Evolutionary conservation across 176 grass and related monocot species (phyloP).

Genomic region (Ampelocalamus luodianensis): DNA sequence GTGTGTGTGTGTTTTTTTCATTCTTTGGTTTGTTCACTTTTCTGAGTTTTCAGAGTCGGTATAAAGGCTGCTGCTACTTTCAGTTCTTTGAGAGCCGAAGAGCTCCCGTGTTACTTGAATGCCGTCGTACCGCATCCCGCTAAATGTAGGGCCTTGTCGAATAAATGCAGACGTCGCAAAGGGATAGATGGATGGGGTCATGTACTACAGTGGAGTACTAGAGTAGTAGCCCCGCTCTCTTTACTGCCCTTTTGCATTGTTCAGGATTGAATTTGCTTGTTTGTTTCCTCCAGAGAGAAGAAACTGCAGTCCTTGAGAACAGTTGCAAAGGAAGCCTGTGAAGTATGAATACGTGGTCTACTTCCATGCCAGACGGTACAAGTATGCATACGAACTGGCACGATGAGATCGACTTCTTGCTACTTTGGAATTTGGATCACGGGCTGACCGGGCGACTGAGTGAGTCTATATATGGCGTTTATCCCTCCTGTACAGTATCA

Average conservation of each 20-base stretch:
- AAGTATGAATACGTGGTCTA: too few species aligned
- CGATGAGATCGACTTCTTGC: too few species aligned
- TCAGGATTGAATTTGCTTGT: neutral
- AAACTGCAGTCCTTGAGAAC: too few species aligned
- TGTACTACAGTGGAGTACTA: neutral
- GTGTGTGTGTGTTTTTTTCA: neutral
- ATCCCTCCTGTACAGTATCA: too few species aligned
- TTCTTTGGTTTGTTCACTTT: neutral
- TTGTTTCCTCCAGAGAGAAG: neutral
- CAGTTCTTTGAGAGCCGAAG: neutral
- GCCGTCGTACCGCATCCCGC: neutral
- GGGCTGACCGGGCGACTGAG: too few species aligned
- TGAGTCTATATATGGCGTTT: too few species aligned
- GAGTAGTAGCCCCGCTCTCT: neutral
- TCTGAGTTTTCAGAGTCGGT: neutral
- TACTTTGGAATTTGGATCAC: too few species aligned
- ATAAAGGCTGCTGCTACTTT: neutral
- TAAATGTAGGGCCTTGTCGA: constrained; percentile 4
- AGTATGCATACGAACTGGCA: too few species aligned
- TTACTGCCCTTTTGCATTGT: neutral
- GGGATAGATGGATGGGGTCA: neutral
- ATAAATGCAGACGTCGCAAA: constrained; percentile 20
- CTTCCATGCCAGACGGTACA: neutral
- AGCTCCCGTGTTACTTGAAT: neutral
- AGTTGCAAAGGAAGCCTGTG: neutral